A percentile compares a stretch with the other conserved stretches of the same genome.
These are phyloP conservation scores for Macrophomina pseudophaseolina DNA, from an alignment of 2,329 filamentous ascomycete genomes.

Conservation along the genomic window DNA sequence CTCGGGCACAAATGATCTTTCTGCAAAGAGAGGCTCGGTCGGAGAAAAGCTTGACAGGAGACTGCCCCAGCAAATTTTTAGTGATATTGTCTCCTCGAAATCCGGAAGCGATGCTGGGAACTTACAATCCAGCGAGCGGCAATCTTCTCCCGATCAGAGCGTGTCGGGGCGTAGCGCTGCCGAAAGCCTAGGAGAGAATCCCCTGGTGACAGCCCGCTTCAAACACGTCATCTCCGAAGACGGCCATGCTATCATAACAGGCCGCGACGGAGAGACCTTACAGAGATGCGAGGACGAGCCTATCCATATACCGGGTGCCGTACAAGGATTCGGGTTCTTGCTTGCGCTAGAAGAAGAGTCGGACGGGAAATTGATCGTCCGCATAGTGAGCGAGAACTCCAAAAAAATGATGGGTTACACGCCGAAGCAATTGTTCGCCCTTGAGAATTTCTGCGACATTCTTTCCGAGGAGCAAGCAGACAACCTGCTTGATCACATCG, in stretches of 20 bases:
- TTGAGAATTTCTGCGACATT: conserved; percentile 81
- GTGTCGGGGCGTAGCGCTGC: conserved; percentile 41
- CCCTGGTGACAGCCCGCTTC: conserved; percentile 73
- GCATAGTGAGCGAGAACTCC: conserved; percentile 83
- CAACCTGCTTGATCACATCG: conserved; percentile 82
- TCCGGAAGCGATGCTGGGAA: conserved; percentile 31
- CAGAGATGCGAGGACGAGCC: conserved; percentile 90
- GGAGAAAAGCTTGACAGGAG: conserved; percentile 21
- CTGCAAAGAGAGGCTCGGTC: background rate
- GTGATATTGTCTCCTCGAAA: conserved; percentile 39
- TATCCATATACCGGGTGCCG: conserved; percentile 82
- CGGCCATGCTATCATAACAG: conserved; percentile 83
- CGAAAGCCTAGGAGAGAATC: conserved; percentile 47
- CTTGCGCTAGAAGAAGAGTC: conserved; percentile 74
- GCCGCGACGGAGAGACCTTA: conserved; percentile 71
- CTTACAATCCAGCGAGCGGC: conserved; percentile 32
- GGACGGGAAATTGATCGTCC: conserved; percentile 69
- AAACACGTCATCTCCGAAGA: conserved; percentile 76
- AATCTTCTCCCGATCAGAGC: conserved; percentile 34
- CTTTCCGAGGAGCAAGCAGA: conserved; percentile 83
- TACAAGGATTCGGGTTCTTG: conserved; percentile 80
- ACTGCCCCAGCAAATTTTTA: conserved; percentile 43
- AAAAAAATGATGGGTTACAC: conserved; percentile 75
- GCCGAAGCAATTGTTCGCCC: conserved; percentile 74
- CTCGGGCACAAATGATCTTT: background rate